Evolutionary conservation across 495 filamentous ascomycete genomes (phyloP).

Genomic region (Trichocladium uniseriatum): DNA sequence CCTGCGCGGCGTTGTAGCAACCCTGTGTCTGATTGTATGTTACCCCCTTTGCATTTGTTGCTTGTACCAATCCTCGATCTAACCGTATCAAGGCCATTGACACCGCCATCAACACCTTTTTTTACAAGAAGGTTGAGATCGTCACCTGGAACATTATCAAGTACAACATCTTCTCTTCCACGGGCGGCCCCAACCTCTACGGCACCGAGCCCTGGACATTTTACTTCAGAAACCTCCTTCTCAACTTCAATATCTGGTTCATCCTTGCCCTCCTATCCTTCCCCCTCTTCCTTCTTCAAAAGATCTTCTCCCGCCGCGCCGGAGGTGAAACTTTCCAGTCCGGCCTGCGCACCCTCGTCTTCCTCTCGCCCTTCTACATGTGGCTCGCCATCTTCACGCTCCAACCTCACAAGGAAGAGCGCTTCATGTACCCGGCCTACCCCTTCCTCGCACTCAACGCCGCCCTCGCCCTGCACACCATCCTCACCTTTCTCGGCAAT

Average conservation of each 20-base stretch:
- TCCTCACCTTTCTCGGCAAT: slow-evolving; percentile 62
- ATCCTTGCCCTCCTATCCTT: slow-evolving; percentile 65
- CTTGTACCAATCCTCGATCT: slow-evolving; percentile 10
- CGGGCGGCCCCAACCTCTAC: slow-evolving; percentile 84
- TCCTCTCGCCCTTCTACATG: slow-evolving; percentile 79
- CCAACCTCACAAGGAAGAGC: slow-evolving; percentile 95
- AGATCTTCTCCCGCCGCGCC: slow-evolving; percentile 33
- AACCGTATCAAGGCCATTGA: slow-evolving; percentile 37
- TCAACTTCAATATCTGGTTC: slow-evolving; percentile 97
- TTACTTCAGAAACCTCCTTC: slow-evolving; percentile 79
- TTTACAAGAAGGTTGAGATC: slow-evolving; percentile 67
- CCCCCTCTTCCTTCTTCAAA: slow-evolving; percentile 49
- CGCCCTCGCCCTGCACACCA: slow-evolving; percentile 70
- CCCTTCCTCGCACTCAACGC: slow-evolving; percentile 89
- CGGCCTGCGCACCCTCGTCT: slow-evolving; percentile 60
- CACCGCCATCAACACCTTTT: slow-evolving; percentile 61
- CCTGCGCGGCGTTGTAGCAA: slow-evolving; percentile 56
- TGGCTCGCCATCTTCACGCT: slow-evolving; percentile 88
- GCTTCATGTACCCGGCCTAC: slow-evolving; percentile 98
- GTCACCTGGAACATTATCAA: slow-evolving; percentile 88
- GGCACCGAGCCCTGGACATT: slow-evolving; percentile 97
- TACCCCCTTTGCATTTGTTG: slow-evolving; percentile 17
- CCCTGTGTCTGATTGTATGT: slow-evolving; percentile 62
- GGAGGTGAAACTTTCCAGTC: slow-evolving; percentile 33
- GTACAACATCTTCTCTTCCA: slow-evolving; percentile 84